A percentile compares a stretch with the other conserved stretches of the same genome.
phyloP scores from a whole-genome alignment of 441 rosid species.

The Omphalea diandra region DNA sequence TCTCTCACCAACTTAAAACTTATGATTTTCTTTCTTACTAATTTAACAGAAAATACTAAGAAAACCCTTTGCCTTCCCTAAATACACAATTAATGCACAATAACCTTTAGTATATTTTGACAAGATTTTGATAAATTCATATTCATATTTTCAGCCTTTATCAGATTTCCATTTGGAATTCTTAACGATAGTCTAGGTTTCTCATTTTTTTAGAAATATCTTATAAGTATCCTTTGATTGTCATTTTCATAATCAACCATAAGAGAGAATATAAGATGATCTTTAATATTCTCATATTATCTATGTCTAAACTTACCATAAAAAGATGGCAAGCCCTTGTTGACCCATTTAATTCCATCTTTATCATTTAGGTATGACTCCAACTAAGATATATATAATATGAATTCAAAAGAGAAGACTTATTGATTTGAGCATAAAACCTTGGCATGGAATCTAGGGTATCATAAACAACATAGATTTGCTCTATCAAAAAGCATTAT shows the following conservation, averaged over 20 bases:
- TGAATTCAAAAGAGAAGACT: slow-evolving; percentile 41
- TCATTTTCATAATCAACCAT: slow-evolving; percentile 36
- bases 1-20: slow-evolving; percentile 39
- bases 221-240: slow-evolving; percentile 21
- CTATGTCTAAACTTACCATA: slow-evolving; percentile 67
- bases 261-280: slow-evolving; percentile 62
- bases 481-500: slow-evolving; percentile 45
- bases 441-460: slow-evolving; percentile 64
- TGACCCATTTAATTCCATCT: slow-evolving; percentile 44
- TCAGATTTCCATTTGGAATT: slow-evolving; percentile 53
- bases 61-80: slow-evolving; percentile 75
- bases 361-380: slow-evolving; percentile 52
- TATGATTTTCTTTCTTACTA: slow-evolving; percentile 27
- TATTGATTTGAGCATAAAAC: slow-evolving; percentile 59
- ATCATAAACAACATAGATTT: slow-evolving; percentile 63
- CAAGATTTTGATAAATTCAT: slow-evolving; percentile 76
- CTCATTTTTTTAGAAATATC: slow-evolving; percentile 69
- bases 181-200: slow-evolving; percentile 80
- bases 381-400: slow-evolving; percentile 54
- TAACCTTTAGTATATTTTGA: slow-evolving; percentile 39
- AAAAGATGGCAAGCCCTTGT: slow-evolving; percentile 40
- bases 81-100: slow-evolving; percentile 49
- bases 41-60: slow-evolving; percentile 45
- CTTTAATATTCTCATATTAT: slow-evolving; percentile 26
- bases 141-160: slow-evolving; percentile 46